Base-by-base conservation (phyloP, 345 rosid genomes). In the Carallia pectinifolia region DNA sequence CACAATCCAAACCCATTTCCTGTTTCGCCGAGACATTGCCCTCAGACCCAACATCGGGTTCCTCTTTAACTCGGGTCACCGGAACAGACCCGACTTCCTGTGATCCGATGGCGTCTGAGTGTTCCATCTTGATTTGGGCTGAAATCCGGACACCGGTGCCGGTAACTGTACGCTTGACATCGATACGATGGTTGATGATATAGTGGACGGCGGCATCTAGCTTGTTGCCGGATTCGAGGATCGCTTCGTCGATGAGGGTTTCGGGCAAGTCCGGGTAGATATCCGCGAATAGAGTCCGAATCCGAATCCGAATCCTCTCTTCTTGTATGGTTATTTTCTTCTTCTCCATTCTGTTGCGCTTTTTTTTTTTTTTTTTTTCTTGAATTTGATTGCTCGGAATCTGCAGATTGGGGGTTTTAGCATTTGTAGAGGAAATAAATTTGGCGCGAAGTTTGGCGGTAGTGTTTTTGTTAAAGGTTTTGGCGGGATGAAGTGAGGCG, bases 61-160 rank as follows among this genome's bases (percentile, higher is more conserved):
- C 64, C 13, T 58, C 69, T 36, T 72, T 65, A 19, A 38, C 63
- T 19, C 37, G 65, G 29, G 44, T n/a, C 48, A 10, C 69, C 61
- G 33, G 56, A 7, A 59, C 48, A 2, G 66, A 53, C 16, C 27
- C 78, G 1, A 71, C 36, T 8, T 2, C 70, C 40, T 40, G 66
- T 15, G 23, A 6, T 5, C 12, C 19, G 30, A 1, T 30, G 58
- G 29, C 29, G 12, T 19, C 58, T 0, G 9, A 54, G 10, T 54
- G 19, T 31, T 77, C 73, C 34, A 10, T 48, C 58, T 67, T 29
- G 17, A 36, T 2, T 23, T 29, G 76, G 67, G 81, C 47, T 4
- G 83, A 80, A 68, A 85, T 76, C 53, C 87, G 77, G 66, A 82
- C 72, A 3, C 86, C 82, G 48, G 77, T 79, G 17, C 72, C 37